A percentile compares a stretch with the other conserved stretches of the same genome.
Evolutionary conservation across 192 early-diverging fungal genomes (phyloP).

Genomic region (Coemansia sp.): DNA sequence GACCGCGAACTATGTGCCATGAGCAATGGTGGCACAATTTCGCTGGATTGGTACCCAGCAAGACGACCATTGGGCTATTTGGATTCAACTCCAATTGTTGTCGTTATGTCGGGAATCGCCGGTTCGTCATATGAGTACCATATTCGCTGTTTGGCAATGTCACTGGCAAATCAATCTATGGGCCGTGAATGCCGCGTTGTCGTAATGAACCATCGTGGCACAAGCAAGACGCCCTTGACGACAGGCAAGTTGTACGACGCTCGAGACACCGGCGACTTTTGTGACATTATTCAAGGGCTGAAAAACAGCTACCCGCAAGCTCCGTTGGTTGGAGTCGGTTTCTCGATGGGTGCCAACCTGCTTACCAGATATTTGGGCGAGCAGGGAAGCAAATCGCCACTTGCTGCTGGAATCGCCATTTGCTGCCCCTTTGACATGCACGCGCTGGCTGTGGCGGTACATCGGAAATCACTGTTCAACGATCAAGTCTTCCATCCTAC

Average conservation of each 20-base stretch:
- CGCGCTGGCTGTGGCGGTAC: slow-evolving; percentile 23
- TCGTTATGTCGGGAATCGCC: slow-evolving; percentile 78
- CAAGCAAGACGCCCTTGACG: background rate
- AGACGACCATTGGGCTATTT: slow-evolving; percentile 44
- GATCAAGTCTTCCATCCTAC: slow-evolving; percentile 42
- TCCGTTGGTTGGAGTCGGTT: background rate
- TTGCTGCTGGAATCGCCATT: slow-evolving; percentile 27
- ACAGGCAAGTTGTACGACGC: background rate
- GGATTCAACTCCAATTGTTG: slow-evolving; percentile 55
- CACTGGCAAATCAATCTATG: slow-evolving; percentile 25
- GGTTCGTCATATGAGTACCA: slow-evolving; percentile 83
- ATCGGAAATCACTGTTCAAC: slow-evolving; percentile 13
- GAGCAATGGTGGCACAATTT: slow-evolving; percentile 72
- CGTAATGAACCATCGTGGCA: background rate
- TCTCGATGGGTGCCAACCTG: slow-evolving; percentile 5
- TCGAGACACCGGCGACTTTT: background rate
- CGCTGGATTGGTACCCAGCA: slow-evolving; percentile 76
- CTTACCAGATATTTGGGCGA: slow-evolving; percentile 12
- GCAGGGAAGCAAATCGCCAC: background rate
- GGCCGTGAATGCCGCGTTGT: background rate
- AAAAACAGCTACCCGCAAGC: background rate
- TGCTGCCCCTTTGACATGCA: slow-evolving; percentile 79
- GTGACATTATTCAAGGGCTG: background rate
- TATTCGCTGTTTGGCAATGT: slow-evolving; percentile 65
- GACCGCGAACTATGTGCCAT: slow-evolving; percentile 52